Base-by-base conservation (phyloP, 2,329 filamentous ascomycete genomes). In the Xylariales sp. region DNA sequence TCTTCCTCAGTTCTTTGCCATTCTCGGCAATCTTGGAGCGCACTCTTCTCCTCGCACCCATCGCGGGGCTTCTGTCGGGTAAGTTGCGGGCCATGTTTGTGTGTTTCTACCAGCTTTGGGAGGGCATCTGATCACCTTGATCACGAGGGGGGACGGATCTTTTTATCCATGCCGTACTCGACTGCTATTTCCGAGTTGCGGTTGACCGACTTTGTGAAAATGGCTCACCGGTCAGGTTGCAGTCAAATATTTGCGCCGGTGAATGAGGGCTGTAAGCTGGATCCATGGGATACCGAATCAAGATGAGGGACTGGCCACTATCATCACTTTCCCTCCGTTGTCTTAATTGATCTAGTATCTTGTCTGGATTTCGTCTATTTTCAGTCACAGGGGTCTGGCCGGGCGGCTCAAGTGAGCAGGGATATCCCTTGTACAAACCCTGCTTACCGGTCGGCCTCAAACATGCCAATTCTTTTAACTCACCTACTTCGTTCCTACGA, bases 61-160 rank as follows among this genome's bases (percentile, higher is more conserved):
- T 64, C 34, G 68, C 39, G 36, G 53, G 46, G 18, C 36, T 64
- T 55, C 71, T 72, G 56, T 74, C 73, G 41, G 65, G 50, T 10
- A 70, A 52, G 61, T 67, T 69, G 59, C 67, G 62, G 23, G 73
- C 72, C 72, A 76, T 76, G 45, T 30, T 65, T 57, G n/a, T 39
- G 43, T 36, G 46, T 50, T 16, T 23, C 23, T 53, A 52, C 58
- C 23, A 30, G 53, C 55, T 18, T 41, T n/a, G 30, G 39, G 39
- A 43, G 64, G 52, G 16, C 41, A 34, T 18, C 34, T 67, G 49
- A 23, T 34, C 43, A 61, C 41, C 49, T 41, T 54, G 39, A 12
- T 50, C 30, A 62, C 53, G 18, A 59, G 55, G 58, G 67, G 53
- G 45, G 54, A 14, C 14, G 23, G 28, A 53, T 43, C 65, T 39